Percentiles rank a stretch among this genome's conserved stretches.
phyloP scores from a whole-genome alignment of 2,329 filamentous ascomycete species.

The Triangularia setosa region DNA sequence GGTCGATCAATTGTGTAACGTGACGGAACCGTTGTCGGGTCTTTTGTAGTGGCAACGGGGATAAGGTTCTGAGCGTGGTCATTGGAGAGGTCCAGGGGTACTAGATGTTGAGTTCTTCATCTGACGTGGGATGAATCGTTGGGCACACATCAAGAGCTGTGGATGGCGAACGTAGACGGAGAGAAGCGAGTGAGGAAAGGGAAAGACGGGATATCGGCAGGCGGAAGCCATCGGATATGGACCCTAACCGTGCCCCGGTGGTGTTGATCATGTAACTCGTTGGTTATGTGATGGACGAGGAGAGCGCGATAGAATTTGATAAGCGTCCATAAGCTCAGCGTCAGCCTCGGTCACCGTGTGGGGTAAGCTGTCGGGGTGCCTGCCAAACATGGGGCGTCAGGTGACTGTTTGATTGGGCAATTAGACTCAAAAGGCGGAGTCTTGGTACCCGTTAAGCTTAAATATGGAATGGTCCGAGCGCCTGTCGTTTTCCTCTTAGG shows the following conservation, averaged over 20 bases:
- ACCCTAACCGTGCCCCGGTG: neutral
- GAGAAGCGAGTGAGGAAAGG: neutral
- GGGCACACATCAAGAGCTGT: neutral
- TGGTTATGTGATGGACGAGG: neutral
- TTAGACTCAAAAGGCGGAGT: conserved; percentile 7
- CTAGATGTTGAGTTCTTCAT: neutral
- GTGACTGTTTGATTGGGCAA: conserved; percentile 8
- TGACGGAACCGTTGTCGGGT: conserved; percentile 3
- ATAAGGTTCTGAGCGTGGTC: neutral
- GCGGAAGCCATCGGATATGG: neutral
- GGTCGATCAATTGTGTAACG: conserved; percentile 17
- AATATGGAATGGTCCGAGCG: conserved; percentile 4
- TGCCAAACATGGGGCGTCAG: conserved; percentile 8
- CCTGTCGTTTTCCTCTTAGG: neutral
- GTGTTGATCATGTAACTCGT: neutral
- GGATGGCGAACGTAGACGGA: neutral
- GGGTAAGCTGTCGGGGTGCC: conserved; percentile 7
- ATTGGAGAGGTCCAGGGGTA: neutral
- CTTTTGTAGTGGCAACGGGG: conserved; percentile 2
- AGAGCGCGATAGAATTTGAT: neutral
- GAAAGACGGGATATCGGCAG: too few relatives aligned
- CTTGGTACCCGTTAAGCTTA: conserved; percentile 22
- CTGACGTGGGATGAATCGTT: neutral
- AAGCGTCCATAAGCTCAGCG: neutral
- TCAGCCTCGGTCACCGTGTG: neutral